These are phyloP conservation scores for Alopecurus myosuroides DNA, from an alignment of 176 grass and related monocot species.

Conservation along the genomic window DNA sequence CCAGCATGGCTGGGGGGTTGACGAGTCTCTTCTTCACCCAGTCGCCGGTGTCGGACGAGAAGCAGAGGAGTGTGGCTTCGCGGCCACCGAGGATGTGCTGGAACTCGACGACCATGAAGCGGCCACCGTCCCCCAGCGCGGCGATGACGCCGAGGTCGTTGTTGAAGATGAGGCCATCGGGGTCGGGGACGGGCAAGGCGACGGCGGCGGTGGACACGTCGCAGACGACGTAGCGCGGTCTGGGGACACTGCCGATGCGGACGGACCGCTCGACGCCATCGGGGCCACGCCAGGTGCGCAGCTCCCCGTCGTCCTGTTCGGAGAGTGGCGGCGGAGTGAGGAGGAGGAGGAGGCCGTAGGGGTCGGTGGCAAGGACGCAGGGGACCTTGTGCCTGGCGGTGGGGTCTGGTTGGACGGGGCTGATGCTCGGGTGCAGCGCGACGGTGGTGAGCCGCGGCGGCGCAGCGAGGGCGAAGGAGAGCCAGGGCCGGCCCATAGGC, in stretches of 20 bases:
- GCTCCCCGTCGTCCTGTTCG: not conserved
- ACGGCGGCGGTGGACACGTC: not conserved
- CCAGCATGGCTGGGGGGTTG: not conserved
- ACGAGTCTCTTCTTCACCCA: not conserved
- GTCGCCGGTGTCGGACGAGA: not conserved
- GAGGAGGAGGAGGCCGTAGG: not conserved
- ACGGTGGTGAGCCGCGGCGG: not conserved
- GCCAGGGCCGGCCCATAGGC: too few species aligned
- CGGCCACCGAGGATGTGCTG: not conserved
- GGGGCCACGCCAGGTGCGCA: not conserved
- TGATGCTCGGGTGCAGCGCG: not conserved
- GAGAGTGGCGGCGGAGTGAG: not conserved
- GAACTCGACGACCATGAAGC: not conserved
- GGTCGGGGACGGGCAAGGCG: not conserved
- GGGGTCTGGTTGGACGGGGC: not conserved
- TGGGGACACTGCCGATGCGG: not conserved
- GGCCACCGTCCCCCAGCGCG: not conserved
- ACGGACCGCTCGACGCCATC: not conserved
- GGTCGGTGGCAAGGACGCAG: not conserved
- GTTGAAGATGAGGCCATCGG: not conserved
- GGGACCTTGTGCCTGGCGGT: not conserved
- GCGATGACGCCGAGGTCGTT: slow-evolving; percentile 3
- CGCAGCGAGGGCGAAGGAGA: slow-evolving; percentile 24
- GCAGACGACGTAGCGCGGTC: not conserved
- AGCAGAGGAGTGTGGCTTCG: not conserved